A percentile compares a stretch with the other conserved stretches of the same genome.
These are phyloP conservation scores for Syncephalastrum contaminatum DNA, from an alignment of 371 early-diverging fungal species.

Conservation along the genomic window DNA sequence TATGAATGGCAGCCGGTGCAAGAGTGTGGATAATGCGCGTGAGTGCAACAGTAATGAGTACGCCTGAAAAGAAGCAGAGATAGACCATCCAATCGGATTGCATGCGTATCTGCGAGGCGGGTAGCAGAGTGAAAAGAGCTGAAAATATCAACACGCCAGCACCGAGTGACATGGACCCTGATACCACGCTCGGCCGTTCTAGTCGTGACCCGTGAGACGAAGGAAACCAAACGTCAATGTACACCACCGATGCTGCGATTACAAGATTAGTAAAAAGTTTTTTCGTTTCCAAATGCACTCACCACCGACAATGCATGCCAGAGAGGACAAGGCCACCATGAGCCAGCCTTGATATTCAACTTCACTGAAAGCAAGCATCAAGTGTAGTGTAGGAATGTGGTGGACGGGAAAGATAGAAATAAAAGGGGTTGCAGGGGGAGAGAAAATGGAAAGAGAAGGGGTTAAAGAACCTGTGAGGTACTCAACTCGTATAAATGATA, in stretches of 20 bases:
- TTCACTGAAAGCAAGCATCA: no score
- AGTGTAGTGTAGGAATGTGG: no score
- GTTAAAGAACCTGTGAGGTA: no score
- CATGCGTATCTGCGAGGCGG: slow-evolving; percentile 30
- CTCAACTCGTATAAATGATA: no score
- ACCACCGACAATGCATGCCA: slow-evolving; percentile 40
- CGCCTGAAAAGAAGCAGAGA: slow-evolving; percentile 35
- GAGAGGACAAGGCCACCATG: slow-evolving; percentile 32
- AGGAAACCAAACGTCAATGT: slow-evolving; percentile 12
- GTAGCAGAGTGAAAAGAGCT: slow-evolving; percentile 31
- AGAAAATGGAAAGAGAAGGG: no score
- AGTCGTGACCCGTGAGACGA: slow-evolving; percentile 5
- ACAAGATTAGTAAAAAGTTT: neutral
- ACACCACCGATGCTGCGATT: slow-evolving; percentile 16
- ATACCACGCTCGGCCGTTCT: slow-evolving; percentile 12
- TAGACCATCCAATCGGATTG: slow-evolving; percentile 22
- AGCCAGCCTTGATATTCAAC: slow-evolving; percentile 23
- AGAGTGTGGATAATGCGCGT: slow-evolving; percentile 31
- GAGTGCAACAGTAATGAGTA: slow-evolving; percentile 26
- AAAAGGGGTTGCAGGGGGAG: no score
- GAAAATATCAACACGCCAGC: slow-evolving; percentile 47
- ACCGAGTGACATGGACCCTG: slow-evolving; percentile 28
- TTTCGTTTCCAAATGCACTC: neutral
- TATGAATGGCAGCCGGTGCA: slow-evolving; percentile 44
- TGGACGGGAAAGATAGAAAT: no score